Percentiles rank a stretch among this genome's conserved stretches.
phyloP scores from a whole-genome alignment of 768 basidiomycete genomes.

The Phaffia tasmanica region DNA sequence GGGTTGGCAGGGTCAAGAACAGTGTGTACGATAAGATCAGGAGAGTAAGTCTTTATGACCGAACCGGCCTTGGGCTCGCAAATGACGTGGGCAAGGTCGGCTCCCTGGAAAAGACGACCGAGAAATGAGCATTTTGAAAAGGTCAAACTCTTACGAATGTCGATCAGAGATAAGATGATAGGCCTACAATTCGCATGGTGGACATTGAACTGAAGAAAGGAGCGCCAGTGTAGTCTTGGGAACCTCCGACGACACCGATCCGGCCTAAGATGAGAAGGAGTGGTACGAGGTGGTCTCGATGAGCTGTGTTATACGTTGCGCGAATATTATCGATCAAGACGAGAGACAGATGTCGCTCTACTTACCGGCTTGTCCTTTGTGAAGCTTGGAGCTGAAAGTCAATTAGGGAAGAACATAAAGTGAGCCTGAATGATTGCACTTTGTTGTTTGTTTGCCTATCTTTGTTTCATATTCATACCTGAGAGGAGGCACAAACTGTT shows the following conservation, averaged over 20 bases:
- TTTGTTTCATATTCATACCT: neutral
- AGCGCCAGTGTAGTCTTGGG: slow-evolving; percentile 72
- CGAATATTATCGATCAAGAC: neutral
- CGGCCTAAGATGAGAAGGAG: slow-evolving; percentile 4
- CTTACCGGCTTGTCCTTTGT: slow-evolving; percentile 23
- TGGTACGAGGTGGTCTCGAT: neutral
- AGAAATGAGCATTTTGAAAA: neutral
- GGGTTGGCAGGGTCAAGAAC: slow-evolving; percentile 48
- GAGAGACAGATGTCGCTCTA: neutral
- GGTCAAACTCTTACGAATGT: neutral
- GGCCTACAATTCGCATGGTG: slow-evolving; percentile 62
- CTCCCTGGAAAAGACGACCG: slow-evolving; percentile 48
- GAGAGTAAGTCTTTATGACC: slow-evolving; percentile 93
- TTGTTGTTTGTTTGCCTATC: neutral
- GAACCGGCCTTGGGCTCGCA: slow-evolving; percentile 84
- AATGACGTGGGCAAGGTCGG: slow-evolving; percentile 91
- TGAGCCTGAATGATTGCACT: neutral
- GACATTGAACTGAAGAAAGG: slow-evolving; percentile 92
- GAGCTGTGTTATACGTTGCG: too few species aligned
- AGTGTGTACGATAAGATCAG: slow-evolving; percentile 82
- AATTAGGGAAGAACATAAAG: neutral
- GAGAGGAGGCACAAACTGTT: slow-evolving; percentile 16
- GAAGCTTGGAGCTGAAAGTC: slow-evolving; percentile 17
- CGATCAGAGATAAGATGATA: neutral
- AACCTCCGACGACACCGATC: slow-evolving; percentile 22